These are phyloP conservation scores for Leccinum variicolor DNA, from an alignment of 768 basidiomycete species.

Conservation along the genomic window DNA sequence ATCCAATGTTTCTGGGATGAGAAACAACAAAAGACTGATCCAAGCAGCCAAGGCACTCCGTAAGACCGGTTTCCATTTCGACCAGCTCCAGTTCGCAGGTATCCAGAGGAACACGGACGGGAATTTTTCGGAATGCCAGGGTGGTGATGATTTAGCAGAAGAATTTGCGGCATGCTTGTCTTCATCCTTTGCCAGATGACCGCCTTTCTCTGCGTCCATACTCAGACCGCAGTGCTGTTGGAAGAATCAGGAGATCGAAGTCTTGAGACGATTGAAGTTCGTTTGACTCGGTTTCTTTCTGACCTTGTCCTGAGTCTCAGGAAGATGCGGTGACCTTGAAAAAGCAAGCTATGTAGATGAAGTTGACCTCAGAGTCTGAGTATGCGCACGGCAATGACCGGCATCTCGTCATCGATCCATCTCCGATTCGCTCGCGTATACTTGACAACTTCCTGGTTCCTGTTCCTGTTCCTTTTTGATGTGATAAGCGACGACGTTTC, in stretches of 20 bases:
- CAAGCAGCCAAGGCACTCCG: slow-evolving; percentile 63
- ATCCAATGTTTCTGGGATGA: slow-evolving; percentile 47
- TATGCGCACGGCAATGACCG: neutral
- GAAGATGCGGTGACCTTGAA: slow-evolving; percentile 6
- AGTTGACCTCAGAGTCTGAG: neutral
- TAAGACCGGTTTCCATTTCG: slow-evolving; percentile 59
- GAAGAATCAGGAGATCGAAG: neutral
- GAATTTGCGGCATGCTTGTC: neutral
- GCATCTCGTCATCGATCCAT: neutral
- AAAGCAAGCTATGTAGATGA: neutral
- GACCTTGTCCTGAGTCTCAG: neutral
- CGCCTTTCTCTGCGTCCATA: neutral
- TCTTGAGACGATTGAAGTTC: neutral
- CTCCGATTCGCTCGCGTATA: neutral
- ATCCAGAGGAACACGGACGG: slow-evolving; percentile 51
- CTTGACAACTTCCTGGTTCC: too few relatives aligned
- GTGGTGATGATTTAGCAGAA: neutral
- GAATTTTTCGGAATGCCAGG: slow-evolving; percentile 9
- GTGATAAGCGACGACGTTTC: too few relatives aligned
- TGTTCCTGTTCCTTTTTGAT: too few relatives aligned
- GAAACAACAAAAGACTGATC: slow-evolving; percentile 55
- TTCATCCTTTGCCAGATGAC: neutral
- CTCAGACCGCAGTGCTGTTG: neutral
- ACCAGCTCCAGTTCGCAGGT: slow-evolving; percentile 51
- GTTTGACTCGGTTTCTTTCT: neutral